Evolutionary conservation across 352 stramenopile genomes (phyloP), one percentile per base, ranked within the genome.

Genomic region (Phytopythium oedochilum): DNA sequence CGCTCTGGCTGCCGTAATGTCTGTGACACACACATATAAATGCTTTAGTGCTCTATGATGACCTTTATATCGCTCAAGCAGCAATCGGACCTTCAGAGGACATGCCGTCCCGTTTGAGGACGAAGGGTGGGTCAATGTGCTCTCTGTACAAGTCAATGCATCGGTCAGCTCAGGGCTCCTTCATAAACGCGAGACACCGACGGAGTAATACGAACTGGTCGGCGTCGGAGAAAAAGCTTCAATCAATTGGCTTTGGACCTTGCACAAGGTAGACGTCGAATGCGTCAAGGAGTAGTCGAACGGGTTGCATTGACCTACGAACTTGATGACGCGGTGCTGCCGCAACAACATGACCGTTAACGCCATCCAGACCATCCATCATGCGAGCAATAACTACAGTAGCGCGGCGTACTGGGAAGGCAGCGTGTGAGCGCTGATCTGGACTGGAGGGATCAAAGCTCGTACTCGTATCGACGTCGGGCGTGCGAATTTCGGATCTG

Each of bases 291-390:
- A 75, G 15, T 69, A 75, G 22, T 78, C 64, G 3, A 64, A 68
- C 15, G 60, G 45, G 20, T 63, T 60, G 18, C 53, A 55, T 18
- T 60, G 36, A 11, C 67, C 69, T 7, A 73, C 64, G 38, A 81
- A 87, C 25, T 71, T 80, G 20, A 75, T 57, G 0, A 65, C 59
- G 3, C 76, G 76, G 63, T 74, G 61, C 76, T 87, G 53, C 6
- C 26, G 23, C 18, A 42, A 31, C 45, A 25, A 32, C 43, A 20
- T 43, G 57, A 11, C 2, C 9, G 17, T 42, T 17, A 34, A 25
- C n/a, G 25, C 39, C 18, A 23, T 45, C 25, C 18, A 2, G 14
- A 23, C 18, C 4, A 15, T 34, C 14, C 20, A 49, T 9, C 23
- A 34, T 32, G 12, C 12, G 23, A n/a, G 23, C 23, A 3, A 49